These are phyloP conservation scores for Coccomyxa subellipsoidea DNA, from an alignment of 163 green algal genomes.

Conservation along the genomic window DNA sequence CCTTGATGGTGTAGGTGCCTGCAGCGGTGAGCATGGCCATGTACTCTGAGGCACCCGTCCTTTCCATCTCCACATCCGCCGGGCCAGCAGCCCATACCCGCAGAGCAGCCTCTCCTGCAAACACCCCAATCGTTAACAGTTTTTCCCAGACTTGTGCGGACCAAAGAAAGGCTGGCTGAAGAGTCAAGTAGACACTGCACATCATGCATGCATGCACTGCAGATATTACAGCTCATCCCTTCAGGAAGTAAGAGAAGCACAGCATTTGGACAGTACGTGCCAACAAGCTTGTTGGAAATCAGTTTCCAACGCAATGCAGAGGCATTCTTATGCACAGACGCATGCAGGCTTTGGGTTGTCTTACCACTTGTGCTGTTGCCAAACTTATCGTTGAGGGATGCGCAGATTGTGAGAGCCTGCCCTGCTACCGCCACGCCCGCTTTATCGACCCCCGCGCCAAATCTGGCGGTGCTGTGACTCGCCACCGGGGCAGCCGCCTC, in stretches of 20 bases:
- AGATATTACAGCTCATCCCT: too few relatives aligned
- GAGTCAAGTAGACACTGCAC: too few relatives aligned
- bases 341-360: too few relatives aligned
- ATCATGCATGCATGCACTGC: too few relatives aligned
- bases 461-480: not conserved
- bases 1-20: slow-evolving; percentile 4
- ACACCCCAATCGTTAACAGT: too few relatives aligned
- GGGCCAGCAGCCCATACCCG: slow-evolving; percentile 3
- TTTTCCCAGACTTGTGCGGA: too few relatives aligned
- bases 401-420: not conserved
- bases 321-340: too few relatives aligned
- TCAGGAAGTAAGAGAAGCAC: too few relatives aligned
- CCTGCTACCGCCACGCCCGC: not conserved
- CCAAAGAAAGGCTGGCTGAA: too few relatives aligned
- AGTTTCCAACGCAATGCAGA: too few relatives aligned
- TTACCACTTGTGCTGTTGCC: not conserved
- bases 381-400: not conserved
- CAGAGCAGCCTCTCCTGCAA: slow-evolving; percentile 1
- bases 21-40: not conserved
- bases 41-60: not conserved
- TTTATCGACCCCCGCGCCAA: not conserved
- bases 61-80: slow-evolving; percentile 1
- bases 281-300: too few relatives aligned
- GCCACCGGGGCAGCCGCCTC: not conserved
- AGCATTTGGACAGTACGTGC: too few relatives aligned